Percentiles rank a stretch among this genome's conserved stretches.
Evolutionary conservation across 495 filamentous ascomycete genomes (phyloP).

Genomic region (Xylaria longipes): DNA sequence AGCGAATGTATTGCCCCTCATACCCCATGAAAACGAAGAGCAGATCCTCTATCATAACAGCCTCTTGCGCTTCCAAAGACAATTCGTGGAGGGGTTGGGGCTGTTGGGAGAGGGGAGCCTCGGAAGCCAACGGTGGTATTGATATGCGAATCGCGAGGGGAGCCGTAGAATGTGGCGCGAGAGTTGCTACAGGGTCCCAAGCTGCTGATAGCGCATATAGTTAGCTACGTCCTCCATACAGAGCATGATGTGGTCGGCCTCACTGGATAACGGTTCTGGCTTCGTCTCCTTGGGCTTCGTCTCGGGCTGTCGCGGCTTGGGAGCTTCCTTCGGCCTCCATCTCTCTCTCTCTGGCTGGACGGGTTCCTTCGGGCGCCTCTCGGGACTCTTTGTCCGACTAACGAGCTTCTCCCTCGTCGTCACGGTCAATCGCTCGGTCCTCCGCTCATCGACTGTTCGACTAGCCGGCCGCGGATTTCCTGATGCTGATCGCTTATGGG

Average conservation of each 20-base stretch:
- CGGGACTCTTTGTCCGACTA: slow-evolving; percentile 67
- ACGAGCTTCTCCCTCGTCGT: slow-evolving; percentile 71
- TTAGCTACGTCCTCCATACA: slow-evolving; percentile 7
- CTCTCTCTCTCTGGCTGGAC: slow-evolving; percentile 35
- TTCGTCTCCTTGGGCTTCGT: slow-evolving; percentile 52
- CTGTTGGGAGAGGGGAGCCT: slow-evolving; percentile 72
- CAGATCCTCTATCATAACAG: slow-evolving; percentile 85
- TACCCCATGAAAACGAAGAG: slow-evolving; percentile 98
- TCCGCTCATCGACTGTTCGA: slow-evolving; percentile 50
- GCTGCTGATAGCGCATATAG: background rate
- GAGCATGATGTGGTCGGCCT: slow-evolving; percentile 4
- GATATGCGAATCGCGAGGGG: slow-evolving; percentile 88
- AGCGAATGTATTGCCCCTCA: slow-evolving; percentile 95
- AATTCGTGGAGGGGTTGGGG: slow-evolving; percentile 75
- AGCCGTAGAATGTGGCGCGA: slow-evolving; percentile 85
- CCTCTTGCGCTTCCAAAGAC: slow-evolving; percentile 81
- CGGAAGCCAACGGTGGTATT: slow-evolving; percentile 76
- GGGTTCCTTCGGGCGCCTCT: slow-evolving; percentile 60
- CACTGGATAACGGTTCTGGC: slow-evolving; percentile 46
- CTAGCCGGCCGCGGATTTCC: slow-evolving; percentile 48
- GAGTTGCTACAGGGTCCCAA: slow-evolving; percentile 84
- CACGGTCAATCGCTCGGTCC: slow-evolving; percentile 60
- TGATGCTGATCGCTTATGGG: slow-evolving; percentile 54
- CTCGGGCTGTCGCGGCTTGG: slow-evolving; percentile 54
- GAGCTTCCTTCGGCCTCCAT: slow-evolving; percentile 40